A percentile compares a stretch with the other conserved stretches of the same genome.
These are phyloP conservation scores for Ascochyta pisi DNA, from an alignment of 2,329 filamentous ascomycete species.

Conservation along the genomic window DNA sequence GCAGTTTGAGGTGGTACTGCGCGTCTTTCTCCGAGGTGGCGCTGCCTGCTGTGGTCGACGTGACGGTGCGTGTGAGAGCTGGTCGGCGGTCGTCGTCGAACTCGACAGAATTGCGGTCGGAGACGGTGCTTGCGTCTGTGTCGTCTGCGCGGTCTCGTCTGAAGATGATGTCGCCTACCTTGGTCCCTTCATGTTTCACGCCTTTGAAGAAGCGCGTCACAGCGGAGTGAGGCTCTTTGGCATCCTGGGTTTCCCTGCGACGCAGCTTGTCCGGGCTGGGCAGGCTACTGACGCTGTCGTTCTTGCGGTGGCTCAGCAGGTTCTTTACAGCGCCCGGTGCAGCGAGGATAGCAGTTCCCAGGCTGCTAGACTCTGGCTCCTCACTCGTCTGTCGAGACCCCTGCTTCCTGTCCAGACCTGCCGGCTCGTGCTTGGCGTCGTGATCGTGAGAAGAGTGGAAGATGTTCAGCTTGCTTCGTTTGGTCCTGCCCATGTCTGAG, in stretches of 20 bases:
- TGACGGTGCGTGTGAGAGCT: slow-evolving; percentile 43
- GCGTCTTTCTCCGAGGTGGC: slow-evolving; percentile 32
- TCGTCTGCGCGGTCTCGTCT: slow-evolving; percentile 60
- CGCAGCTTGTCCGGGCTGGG: slow-evolving; percentile 36
- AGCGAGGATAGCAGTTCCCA: slow-evolving; percentile 38
- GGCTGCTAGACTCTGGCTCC: slow-evolving; percentile 41
- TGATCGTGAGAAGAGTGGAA: slow-evolving; percentile 50
- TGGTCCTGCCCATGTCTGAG: slow-evolving; percentile 44
- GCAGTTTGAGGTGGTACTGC: slow-evolving; percentile 44
- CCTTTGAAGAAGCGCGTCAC: slow-evolving; percentile 81
- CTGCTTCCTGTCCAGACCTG: slow-evolving; percentile 33
- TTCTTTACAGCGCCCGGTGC: slow-evolving; percentile 45
- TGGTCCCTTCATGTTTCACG: slow-evolving; percentile 69
- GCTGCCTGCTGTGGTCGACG: slow-evolving; percentile 32
- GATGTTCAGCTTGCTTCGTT: slow-evolving; percentile 49
- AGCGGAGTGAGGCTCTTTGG: slow-evolving; percentile 57
- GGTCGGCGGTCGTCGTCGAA: slow-evolving; percentile 40
- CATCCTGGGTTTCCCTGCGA: slow-evolving; percentile 50
- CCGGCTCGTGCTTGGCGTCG: slow-evolving; percentile 30
- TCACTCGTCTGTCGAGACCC: slow-evolving; percentile 40
- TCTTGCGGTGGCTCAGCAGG: slow-evolving; percentile 45
- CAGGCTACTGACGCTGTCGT: slow-evolving; percentile 48
- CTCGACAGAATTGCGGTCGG: slow-evolving; percentile 54
- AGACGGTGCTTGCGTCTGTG: slow-evolving; percentile 54
- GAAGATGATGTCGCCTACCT: slow-evolving; percentile 67